Conservation (phyloP, 768 basidiomycete species). For the Sporobolomyces phaffii region DNA sequence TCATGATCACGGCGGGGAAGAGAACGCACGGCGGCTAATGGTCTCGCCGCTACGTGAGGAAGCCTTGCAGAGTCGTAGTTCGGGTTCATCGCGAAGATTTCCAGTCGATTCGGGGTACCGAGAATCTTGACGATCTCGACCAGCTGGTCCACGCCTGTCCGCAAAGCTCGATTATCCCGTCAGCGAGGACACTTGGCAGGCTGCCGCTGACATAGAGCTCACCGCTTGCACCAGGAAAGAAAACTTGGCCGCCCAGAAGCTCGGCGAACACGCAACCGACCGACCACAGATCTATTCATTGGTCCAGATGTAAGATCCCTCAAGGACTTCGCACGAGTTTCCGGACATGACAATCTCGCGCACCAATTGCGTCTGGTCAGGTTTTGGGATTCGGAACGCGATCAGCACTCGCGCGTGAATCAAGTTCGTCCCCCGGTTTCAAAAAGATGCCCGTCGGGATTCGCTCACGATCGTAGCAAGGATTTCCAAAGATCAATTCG, state of each 20-base stretch:
- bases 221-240: conserved; percentile 81
- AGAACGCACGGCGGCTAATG: not conserved
- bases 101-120: conserved; percentile 91
- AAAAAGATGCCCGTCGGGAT: too few species aligned
- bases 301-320: too few species aligned
- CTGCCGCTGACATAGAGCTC: not conserved
- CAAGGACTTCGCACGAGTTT: not conserved
- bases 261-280: conserved; percentile 99
- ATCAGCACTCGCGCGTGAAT: not conserved
- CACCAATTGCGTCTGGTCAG: not conserved
- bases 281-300: conserved; percentile 92
- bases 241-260: conserved; percentile 90
- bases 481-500: conserved; percentile 97
- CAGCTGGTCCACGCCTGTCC: conserved; percentile 87
- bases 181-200: not conserved
- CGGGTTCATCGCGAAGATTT: conserved; percentile 99
- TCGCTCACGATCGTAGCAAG: conserved; percentile 92
- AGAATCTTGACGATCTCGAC: conserved; percentile 99
- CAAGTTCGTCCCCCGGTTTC: too few species aligned
- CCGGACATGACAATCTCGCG: not conserved
- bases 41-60: conserved; percentile 85
- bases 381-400: not conserved
- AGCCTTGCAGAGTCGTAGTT: conserved; percentile 99
- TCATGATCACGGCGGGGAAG: too few species aligned
- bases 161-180: not conserved